phyloP scores from a whole-genome alignment of 495 filamentous ascomycete genomes.

The Aspergillus wentii region DNA sequence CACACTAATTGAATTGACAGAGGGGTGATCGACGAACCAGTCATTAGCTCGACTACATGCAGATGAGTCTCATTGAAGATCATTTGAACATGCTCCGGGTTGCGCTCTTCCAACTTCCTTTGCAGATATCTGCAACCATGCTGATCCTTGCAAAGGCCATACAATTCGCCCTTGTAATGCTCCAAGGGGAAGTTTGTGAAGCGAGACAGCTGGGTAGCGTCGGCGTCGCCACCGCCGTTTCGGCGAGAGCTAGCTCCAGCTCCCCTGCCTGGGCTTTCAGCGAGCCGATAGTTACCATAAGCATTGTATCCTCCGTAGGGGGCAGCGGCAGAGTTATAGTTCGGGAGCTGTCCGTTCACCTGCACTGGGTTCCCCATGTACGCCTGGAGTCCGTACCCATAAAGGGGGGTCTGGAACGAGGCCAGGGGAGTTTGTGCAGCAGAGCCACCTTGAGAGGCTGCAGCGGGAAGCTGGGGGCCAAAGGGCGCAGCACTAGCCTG shows the following conservation, averaged over 20 bases:
- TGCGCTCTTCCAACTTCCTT: slow-evolving; percentile 91
- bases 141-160: slow-evolving; percentile 90
- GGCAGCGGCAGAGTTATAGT: slow-evolving; percentile 17
- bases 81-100: slow-evolving; percentile 75
- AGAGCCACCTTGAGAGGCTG: slow-evolving; percentile 15
- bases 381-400: slow-evolving; percentile 27
- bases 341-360: slow-evolving; percentile 22
- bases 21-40: slow-evolving; percentile 44
- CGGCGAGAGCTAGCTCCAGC: slow-evolving; percentile 20
- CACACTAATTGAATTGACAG: no score
- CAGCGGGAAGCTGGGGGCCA: slow-evolving; percentile 34
- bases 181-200: slow-evolving; percentile 78
- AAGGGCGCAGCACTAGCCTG: slow-evolving; percentile 76
- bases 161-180: slow-evolving; percentile 72
- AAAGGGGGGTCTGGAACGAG: slow-evolving; percentile 26
- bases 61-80: slow-evolving; percentile 90
- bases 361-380: slow-evolving; percentile 25
- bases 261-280: slow-evolving; percentile 23
- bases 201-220: slow-evolving; percentile 46
- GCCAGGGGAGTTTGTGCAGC: slow-evolving; percentile 14
- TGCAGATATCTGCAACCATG: slow-evolving; percentile 94
- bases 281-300: slow-evolving; percentile 31
- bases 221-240: slow-evolving; percentile 29
- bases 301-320: slow-evolving; percentile 22
- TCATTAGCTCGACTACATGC: slow-evolving; percentile 96